Percentiles rank a stretch among this genome's conserved stretches.
These are phyloP conservation scores for Triticum timopheevii DNA, from an alignment of 176 grass and related monocot species.

Conservation along the genomic window DNA sequence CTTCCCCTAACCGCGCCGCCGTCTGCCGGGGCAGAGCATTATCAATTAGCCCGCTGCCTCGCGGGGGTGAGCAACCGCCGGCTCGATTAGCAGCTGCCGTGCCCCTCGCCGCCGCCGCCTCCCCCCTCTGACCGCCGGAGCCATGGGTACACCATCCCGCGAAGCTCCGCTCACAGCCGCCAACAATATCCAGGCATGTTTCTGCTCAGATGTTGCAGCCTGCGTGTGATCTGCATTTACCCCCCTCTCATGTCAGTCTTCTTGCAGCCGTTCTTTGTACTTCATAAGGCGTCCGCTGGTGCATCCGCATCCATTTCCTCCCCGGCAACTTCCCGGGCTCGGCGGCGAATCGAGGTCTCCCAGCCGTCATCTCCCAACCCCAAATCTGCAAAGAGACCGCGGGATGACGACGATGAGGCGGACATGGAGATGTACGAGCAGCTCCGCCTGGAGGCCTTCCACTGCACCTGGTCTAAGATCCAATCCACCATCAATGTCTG, in stretches of 20 bases:
- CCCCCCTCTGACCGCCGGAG: not conserved
- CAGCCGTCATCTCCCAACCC: constrained; percentile 34
- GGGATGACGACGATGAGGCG: not conserved
- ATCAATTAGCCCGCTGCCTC: not conserved
- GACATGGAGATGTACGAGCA: constrained; percentile 31
- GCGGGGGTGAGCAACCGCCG: not conserved
- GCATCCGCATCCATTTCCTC: not conserved
- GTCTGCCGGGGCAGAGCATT: no score
- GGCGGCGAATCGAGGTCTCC: constrained; percentile 14
- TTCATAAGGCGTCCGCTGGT: constrained; percentile 45
- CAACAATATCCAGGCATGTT: constrained; percentile 36
- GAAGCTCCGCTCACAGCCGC: constrained; percentile 31
- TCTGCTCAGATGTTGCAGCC: not conserved
- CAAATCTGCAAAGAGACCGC: constrained; percentile 45
- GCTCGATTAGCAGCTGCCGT: not conserved
- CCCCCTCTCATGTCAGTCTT: not conserved
- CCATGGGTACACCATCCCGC: not conserved
- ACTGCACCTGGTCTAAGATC: constrained; percentile 75
- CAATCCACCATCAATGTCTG: constrained; percentile 64
- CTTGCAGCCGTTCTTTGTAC: constrained; percentile 74
- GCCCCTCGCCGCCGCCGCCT: not conserved
- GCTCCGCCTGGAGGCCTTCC: constrained; percentile 68
- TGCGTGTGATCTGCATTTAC: not conserved
- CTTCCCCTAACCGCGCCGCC: no score
- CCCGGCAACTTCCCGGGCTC: not conserved